Base-by-base conservation (phyloP, 2,329 filamentous ascomycete genomes). In the Tolypocladium capitatum region DNA sequence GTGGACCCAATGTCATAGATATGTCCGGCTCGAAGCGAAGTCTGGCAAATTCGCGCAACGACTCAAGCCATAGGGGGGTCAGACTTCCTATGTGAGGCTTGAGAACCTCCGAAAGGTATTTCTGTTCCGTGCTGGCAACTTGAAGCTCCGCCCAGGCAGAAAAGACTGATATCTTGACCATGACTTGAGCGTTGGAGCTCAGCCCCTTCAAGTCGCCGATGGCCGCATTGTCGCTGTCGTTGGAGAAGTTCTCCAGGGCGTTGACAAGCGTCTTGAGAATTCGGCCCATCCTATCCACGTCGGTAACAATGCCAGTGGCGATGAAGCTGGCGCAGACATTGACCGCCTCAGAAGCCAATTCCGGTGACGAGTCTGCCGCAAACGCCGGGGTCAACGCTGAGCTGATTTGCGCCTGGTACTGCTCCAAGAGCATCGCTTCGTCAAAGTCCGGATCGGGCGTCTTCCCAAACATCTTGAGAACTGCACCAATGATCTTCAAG, bases 311-410 rank as follows among this genome's bases (percentile, higher is more conserved):
- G 14, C 92, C 92, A 0, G 91, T 96, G 0, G 91, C 86, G 58
- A 98, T 94, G 66, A 98, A 98, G 1, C 86, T 89, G n/a, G 91
- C 92, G 59, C 92, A 98, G 7, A 98, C 92, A 58, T 94, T 94
- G 53, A 98, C 87, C 16, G 94, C 92, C 61, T 96, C 91, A 0
- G 92, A 90, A 8, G 92, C 94, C 16, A 98, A 73, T 63, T 98
- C 92, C 0, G 94, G 90, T 1, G 91, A 96, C 0, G 92, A 98
- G 63, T 98, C 92, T 4, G 83, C 84, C 1, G 92, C 90, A 67
- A 98, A 98, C 0, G 92, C 94, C 4, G 92, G 92, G 0, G 94
- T 98, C 51, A 98, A 73, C 1, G 92, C 92, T 18, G 92, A 97
- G 58, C 90, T 90, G 61, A 98, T 98, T 62, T 98, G 92, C 5